Base-by-base conservation (phyloP, 805 yeast species). In the Sugiyamaella mastotermitis region DNA sequence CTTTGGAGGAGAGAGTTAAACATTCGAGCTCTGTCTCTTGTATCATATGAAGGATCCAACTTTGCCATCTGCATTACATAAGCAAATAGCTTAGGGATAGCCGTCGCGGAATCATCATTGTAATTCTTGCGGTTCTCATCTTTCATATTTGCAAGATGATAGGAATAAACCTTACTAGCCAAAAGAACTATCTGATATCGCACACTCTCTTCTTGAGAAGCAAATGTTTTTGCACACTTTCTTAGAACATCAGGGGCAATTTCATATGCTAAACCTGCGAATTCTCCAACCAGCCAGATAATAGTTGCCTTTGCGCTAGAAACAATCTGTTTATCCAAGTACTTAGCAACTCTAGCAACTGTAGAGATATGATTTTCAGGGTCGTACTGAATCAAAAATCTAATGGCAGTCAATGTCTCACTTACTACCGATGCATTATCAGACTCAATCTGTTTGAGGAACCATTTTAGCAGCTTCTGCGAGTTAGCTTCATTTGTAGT, bases 201-300 rank as follows among this genome's bases (percentile, higher is more conserved):
- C 1, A 85, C 86, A 5, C 61, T 60, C 4, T 71, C 71, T 7
- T 51, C 55, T 53, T 85, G 85, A 8, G 59, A 49, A 0, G 76
- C 62, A 53, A 82, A 83, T 3, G 54, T 60, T 21, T 68, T 68
- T 5, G 80, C 57, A 26, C 83, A 59, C 10, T 64, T 61, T 37
- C 96, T 68, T 39, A 86, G 62, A 2, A 85, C 72, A 54, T 90
- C 96, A 0, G 94, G 88, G 3, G 88, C 80, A 35, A 83, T 60
- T 19, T 60, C 58, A 11, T 69, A 64, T 25, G 66, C 67, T 20
- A 61, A 51, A 11, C 55, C 58, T 0, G 80, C 68, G 54, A 79
- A 80, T 53, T 92, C 97, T 3, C 97, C 96, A 37, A 90, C 72
- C 7, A 90, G 68, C 97, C 97, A 92, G 5, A 90, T 69, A 8